Conservation (phyloP, 2,329 filamentous ascomycete species). For the Albophoma yamanashiensis region DNA sequence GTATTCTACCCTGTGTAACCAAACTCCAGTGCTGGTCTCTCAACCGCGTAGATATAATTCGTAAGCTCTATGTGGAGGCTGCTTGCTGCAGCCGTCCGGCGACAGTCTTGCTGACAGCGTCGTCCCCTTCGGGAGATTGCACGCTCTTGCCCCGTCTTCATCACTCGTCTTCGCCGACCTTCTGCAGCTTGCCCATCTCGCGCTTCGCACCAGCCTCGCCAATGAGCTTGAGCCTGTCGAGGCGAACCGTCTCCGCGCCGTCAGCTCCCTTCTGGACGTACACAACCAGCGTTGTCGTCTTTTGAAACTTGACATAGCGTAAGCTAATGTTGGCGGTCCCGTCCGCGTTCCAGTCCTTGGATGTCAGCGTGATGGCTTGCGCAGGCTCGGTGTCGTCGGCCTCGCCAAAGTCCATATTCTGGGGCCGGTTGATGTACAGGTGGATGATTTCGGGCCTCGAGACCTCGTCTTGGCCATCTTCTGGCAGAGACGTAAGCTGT, state of each 20-base stretch:
- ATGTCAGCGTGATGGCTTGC: constrained; percentile 65
- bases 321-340: constrained; percentile 63
- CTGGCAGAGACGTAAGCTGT: constrained; percentile 75
- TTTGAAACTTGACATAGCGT: constrained; percentile 96
- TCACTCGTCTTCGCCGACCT: constrained; percentile 69
- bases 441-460: constrained; percentile 76
- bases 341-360: constrained; percentile 72
- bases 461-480: constrained; percentile 58
- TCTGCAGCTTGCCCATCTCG: constrained; percentile 89
- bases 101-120: neutral
- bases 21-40: neutral
- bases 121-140: neutral
- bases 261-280: constrained; percentile 84
- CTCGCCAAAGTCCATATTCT: constrained; percentile 91
- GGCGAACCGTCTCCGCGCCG: constrained; percentile 71
- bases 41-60: neutral
- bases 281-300: constrained; percentile 73
- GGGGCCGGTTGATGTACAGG: constrained; percentile 78
- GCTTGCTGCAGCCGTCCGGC: neutral
- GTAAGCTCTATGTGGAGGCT: neutral
- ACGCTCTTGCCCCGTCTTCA: neutral
- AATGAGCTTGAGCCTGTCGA: constrained; percentile 71
- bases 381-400: constrained; percentile 77
- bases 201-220: constrained; percentile 88
- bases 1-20: neutral